These are phyloP conservation scores for Phaffia australis DNA, from an alignment of 768 basidiomycete species.

Conservation along the genomic window DNA sequence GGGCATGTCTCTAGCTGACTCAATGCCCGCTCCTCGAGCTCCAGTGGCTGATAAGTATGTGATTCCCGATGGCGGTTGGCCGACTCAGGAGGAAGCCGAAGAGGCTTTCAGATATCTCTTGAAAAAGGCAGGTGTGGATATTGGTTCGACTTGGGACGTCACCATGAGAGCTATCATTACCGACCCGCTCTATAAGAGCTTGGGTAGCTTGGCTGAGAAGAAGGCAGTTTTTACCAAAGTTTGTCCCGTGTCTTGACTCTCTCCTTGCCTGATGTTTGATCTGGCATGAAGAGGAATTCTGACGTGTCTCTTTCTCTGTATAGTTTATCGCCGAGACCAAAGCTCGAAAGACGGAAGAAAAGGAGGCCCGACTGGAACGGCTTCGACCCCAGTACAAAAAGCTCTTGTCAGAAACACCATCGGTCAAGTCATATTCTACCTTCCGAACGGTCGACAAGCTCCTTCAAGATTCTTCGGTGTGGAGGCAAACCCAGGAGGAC, in stretches of 20 bases:
- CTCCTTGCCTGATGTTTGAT: background rate
- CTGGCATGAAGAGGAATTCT: background rate
- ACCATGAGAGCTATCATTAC: constrained; percentile 97
- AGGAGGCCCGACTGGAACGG: constrained; percentile 69
- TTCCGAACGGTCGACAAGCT: constrained; percentile 78
- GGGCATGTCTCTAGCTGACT: too few relatives aligned
- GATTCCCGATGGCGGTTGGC: constrained; percentile 81
- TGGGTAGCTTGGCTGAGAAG: constrained; percentile 87
- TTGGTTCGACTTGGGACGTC: constrained; percentile 94
- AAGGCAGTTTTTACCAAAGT: constrained; percentile 92
- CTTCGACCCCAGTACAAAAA: constrained; percentile 71
- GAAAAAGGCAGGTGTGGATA: constrained; percentile 78
- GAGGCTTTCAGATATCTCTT: constrained; percentile 86
- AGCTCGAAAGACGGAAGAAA: constrained; percentile 74
- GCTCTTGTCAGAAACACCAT: constrained; percentile 74
- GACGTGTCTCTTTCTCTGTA: background rate
- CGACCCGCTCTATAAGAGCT: constrained; percentile 89
- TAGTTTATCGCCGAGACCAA: constrained; percentile 69
- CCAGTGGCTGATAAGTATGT: constrained; percentile 35
- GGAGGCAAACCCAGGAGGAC: constrained; percentile 68
- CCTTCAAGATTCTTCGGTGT: constrained; percentile 77
- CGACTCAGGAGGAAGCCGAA: constrained; percentile 78
- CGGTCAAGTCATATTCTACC: constrained; percentile 83
- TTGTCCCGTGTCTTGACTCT: constrained; percentile 28
- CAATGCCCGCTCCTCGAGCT: too few relatives aligned